Conservation (phyloP, 2,329 filamentous ascomycete genomes). For the Furcasterigmium sp. region DNA sequence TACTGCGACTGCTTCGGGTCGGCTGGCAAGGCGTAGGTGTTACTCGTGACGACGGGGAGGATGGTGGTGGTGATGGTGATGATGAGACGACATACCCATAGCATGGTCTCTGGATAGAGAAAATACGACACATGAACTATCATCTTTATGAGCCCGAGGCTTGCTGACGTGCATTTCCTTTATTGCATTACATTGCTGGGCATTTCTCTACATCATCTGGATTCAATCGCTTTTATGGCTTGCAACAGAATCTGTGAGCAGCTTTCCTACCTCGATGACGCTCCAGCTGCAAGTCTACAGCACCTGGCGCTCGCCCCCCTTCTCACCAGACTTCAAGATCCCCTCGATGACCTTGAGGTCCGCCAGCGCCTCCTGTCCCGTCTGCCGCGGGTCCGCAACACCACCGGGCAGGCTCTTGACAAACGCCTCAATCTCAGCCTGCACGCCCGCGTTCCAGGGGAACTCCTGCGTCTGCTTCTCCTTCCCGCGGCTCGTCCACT, state of each 20-base stretch:
- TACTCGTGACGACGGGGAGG: neutral
- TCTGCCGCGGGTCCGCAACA: constrained; percentile 42
- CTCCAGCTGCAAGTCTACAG: constrained; percentile 14
- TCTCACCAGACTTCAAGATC: constrained; percentile 42
- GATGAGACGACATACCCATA: neutral
- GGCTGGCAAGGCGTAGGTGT: constrained; percentile 33
- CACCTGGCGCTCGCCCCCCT: constrained; percentile 30
- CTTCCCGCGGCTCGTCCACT: constrained; percentile 13
- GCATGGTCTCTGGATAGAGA: neutral
- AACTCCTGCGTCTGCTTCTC: constrained; percentile 39
- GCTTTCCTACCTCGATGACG: too few species aligned
- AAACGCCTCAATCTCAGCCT: constrained; percentile 57
- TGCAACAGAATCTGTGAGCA: too few species aligned
- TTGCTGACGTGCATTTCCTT: too few species aligned
- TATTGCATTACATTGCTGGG: too few species aligned
- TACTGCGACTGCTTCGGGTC: constrained; percentile 41
- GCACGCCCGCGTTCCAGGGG: constrained; percentile 47
- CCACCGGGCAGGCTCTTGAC: constrained; percentile 45
- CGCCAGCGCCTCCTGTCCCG: constrained; percentile 51
- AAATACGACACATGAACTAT: neutral
- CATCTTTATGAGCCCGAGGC: too few species aligned
- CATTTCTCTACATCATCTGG: too few species aligned
- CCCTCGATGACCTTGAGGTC: constrained; percentile 56
- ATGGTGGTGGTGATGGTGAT: neutral
- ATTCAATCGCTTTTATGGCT: too few species aligned